These are phyloP conservation scores for Rugonectria rugulosa DNA, from an alignment of 2,329 filamentous ascomycete species.

Conservation along the genomic window DNA sequence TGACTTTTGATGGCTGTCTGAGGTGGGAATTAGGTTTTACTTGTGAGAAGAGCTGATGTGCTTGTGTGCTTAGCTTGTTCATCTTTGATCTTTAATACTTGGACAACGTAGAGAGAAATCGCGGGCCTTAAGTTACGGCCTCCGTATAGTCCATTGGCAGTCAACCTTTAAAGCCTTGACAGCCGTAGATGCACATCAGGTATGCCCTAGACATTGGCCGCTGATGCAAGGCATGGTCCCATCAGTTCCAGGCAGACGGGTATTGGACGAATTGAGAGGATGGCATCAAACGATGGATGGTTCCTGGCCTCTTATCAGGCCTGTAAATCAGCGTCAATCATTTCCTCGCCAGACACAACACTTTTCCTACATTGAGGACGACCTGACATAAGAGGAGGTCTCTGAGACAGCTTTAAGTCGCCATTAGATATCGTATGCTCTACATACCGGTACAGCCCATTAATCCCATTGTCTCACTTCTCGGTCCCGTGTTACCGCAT, in stretches of 20 bases:
- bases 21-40: conserved; percentile 1
- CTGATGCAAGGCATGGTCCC: conserved; percentile 4
- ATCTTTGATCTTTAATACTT: no score
- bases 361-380: no score
- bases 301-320: not conserved
- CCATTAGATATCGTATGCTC: not conserved
- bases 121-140: no score
- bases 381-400: no score
- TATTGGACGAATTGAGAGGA: conserved; percentile 16
- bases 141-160: no score
- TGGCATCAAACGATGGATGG: not conserved
- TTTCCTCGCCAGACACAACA: no score
- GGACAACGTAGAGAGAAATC: no score
- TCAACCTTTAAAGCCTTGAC: no score
- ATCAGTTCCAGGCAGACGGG: not conserved
- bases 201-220: conserved; percentile 15
- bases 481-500: not conserved
- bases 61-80: no score
- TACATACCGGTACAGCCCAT: not conserved
- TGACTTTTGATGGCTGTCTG: not conserved
- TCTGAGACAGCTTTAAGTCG: conserved; percentile 20
- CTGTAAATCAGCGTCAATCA: not conserved
- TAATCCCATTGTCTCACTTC: not conserved
- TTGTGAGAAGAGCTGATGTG: not conserved
- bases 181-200: no score